Conservation (phyloP, 805 yeast species). For the Candida dendrica region DNA sequence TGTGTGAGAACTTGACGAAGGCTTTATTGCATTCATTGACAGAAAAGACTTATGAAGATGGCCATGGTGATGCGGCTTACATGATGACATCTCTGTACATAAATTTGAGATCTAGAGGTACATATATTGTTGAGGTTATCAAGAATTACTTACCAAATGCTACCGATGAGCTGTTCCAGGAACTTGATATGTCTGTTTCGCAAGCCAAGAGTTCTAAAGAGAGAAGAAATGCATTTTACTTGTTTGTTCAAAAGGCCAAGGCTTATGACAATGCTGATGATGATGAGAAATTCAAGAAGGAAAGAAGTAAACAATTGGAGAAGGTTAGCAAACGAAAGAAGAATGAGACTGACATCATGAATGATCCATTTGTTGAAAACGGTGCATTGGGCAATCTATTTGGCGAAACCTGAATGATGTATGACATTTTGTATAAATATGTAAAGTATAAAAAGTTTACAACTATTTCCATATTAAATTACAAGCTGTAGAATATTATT, state of each 20-base stretch:
- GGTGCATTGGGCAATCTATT: slow-evolving; percentile 57
- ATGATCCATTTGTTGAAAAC: slow-evolving; percentile 66
- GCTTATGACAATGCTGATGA: slow-evolving; percentile 37
- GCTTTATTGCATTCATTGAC: slow-evolving; percentile 59
- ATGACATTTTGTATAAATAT: not conserved
- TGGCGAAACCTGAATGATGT: slow-evolving; percentile 26
- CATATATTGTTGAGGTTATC: slow-evolving; percentile 58
- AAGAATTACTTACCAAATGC: slow-evolving; percentile 48
- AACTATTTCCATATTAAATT: too few relatives aligned
- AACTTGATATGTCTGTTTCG: slow-evolving; percentile 54
- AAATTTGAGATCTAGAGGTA: slow-evolving; percentile 60
- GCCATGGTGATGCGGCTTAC: slow-evolving; percentile 88
- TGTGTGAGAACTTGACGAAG: slow-evolving; percentile 55
- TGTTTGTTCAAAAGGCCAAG: slow-evolving; percentile 61
- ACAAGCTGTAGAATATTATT: too few relatives aligned
- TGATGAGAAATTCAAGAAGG: slow-evolving; percentile 35
- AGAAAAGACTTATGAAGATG: slow-evolving; percentile 75
- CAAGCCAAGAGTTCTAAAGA: slow-evolving; percentile 66
- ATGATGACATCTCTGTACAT: slow-evolving; percentile 77
- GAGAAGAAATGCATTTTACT: slow-evolving; percentile 73
- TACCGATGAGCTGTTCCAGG: slow-evolving; percentile 49
- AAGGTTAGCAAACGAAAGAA: slow-evolving; percentile 43
- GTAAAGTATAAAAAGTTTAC: not conserved
- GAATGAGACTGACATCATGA: slow-evolving; percentile 46
- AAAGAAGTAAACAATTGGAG: slow-evolving; percentile 48